Conservation (phyloP, 2,329 filamentous ascomycete species). For the Lojkania enalia region DNA sequence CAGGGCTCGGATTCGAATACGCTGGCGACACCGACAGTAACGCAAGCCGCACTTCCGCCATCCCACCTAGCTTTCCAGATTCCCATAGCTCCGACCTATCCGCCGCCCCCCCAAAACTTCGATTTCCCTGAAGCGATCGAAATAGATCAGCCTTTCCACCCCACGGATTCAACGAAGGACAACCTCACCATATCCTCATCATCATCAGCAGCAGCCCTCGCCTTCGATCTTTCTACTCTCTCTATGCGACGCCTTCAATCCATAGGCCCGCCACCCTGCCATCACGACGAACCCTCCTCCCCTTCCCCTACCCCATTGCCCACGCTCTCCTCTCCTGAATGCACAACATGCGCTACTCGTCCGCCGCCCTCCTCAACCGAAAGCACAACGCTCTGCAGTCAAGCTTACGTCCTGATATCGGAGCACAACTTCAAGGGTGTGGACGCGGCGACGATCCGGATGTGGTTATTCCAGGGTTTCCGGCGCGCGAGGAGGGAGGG, state of each 20-base stretch:
- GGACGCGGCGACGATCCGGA: slow-evolving; percentile 33
- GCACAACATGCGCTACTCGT: slow-evolving; percentile 29
- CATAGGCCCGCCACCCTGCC: slow-evolving; percentile 10
- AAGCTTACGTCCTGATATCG: slow-evolving; percentile 38
- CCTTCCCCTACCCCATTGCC: slow-evolving; percentile 21
- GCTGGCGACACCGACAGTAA: background rate
- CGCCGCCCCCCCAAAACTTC: background rate
- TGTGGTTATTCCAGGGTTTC: slow-evolving; percentile 38
- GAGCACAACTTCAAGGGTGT: slow-evolving; percentile 41
- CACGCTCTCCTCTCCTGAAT: slow-evolving; percentile 23
- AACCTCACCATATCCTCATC: background rate
- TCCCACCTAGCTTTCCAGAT: background rate
- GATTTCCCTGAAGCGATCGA: background rate
- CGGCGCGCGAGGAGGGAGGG: slow-evolving; percentile 30
- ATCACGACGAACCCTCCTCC: slow-evolving; percentile 2
- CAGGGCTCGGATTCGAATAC: too few species aligned
- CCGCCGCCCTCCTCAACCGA: slow-evolving; percentile 32
- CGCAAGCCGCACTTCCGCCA: background rate
- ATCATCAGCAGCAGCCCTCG: background rate
- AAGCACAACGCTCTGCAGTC: slow-evolving; percentile 39
- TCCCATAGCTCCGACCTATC: too few species aligned
- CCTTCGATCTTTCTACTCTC: background rate
- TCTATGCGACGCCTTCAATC: background rate
- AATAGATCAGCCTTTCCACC: background rate
- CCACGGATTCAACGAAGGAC: background rate